A percentile compares a stretch with the other conserved stretches of the same genome.
Conservation (phyloP, 345 rosid species). For the Syzygium aromaticum region DNA sequence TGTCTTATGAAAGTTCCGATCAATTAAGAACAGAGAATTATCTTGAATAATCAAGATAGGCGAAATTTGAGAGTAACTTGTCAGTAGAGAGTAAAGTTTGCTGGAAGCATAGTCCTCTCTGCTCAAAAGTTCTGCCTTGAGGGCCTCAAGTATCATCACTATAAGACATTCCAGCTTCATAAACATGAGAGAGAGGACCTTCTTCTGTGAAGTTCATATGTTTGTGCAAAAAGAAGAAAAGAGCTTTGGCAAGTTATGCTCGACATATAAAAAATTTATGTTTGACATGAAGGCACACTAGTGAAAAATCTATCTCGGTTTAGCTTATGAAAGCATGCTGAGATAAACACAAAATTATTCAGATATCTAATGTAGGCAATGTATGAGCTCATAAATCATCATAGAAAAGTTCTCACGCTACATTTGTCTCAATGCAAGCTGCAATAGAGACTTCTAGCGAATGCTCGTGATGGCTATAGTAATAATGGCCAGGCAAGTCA, state of each 20-base stretch:
- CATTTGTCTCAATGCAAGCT: not conserved
- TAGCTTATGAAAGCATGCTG: not conserved
- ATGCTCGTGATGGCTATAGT: not conserved
- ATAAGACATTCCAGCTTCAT: not conserved
- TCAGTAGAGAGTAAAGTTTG: not conserved
- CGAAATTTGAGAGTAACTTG: not conserved
- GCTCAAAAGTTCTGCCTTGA: not conserved
- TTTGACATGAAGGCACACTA: not conserved
- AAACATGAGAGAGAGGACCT: not conserved
- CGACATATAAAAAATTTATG: not conserved
- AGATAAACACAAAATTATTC: not conserved
- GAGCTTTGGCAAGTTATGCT: not conserved
- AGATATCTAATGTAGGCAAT: not conserved
- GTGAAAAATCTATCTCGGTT: not conserved
- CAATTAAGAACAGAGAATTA: not conserved
- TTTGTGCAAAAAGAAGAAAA: not conserved
- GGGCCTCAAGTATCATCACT: not conserved
- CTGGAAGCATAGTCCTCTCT: not conserved
- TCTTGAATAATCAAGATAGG: not conserved
- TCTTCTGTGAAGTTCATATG: not conserved
- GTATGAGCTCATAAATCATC: not conserved
- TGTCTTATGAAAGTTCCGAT: not conserved
- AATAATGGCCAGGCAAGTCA: not conserved
- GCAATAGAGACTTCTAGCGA: not conserved
- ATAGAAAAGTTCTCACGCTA: not conserved